These are phyloP conservation scores for Chlorella sorokiniana DNA, from an alignment of 139 green algal genomes.

Conservation along the genomic window DNA sequence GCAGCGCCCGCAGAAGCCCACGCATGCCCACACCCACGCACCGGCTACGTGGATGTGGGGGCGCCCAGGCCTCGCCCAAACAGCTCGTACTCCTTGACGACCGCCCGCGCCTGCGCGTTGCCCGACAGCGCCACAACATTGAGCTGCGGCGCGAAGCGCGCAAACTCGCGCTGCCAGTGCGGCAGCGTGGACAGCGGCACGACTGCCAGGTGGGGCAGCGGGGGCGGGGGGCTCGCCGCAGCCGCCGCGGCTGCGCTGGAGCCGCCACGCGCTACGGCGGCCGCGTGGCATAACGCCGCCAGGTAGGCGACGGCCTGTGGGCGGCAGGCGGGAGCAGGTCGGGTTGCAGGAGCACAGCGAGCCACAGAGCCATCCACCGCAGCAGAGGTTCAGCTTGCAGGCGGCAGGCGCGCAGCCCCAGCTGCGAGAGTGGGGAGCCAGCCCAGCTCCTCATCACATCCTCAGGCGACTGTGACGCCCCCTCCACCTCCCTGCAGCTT, in stretches of 20 bases:
- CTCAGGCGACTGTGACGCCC: too few species aligned
- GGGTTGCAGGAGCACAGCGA: neutral
- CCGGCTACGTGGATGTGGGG: neutral
- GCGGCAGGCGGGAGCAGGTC: neutral
- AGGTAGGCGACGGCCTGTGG: constrained; percentile 16
- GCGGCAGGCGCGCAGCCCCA: too few species aligned
- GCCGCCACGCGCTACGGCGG: neutral
- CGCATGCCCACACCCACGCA: neutral
- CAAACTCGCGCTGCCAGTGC: constrained; percentile 30
- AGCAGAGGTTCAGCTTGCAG: too few species aligned
- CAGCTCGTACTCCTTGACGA: constrained; percentile 22
- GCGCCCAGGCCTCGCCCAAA: constrained; percentile 12
- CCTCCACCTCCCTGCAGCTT: too few species aligned
- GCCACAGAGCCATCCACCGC: too few species aligned
- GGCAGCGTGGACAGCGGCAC: constrained; percentile 26
- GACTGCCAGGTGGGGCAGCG: constrained; percentile 4
- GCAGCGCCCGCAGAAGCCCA: neutral
- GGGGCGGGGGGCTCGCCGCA: neutral
- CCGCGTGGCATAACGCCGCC: neutral
- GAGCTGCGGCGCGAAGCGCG: constrained; percentile 22
- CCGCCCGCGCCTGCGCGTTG: constrained; percentile 2
- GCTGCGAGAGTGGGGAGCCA: too few species aligned
- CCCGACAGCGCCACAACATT: constrained; percentile 19
- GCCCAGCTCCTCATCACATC: too few species aligned
- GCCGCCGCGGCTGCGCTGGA: neutral